Base-by-base conservation (phyloP, 208 protist species). In the Crithidia fasciculata region DNA sequence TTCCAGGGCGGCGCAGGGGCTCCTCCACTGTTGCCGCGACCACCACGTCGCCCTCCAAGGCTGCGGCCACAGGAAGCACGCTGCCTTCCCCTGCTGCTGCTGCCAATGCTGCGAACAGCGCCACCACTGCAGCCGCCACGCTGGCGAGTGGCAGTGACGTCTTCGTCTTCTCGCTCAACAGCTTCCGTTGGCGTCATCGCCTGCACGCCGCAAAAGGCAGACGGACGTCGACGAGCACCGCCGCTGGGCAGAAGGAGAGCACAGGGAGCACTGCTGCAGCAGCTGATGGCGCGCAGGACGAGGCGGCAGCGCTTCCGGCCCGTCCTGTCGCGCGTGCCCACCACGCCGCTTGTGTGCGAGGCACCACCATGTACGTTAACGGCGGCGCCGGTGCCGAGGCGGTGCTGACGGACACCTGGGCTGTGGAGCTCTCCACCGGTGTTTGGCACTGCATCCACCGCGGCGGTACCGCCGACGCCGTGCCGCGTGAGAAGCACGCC, bases 341-440 rank as follows among this genome's bases (percentile, higher is more conserved):
- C 71, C 90, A 95, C 78, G 90, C 90, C 4, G 88, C 88, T 13
- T 88, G 82, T 56, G 66, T 88, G 43, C 65, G 80, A 13, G 88
- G 76, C 15, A 68, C 81, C 49, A 76, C 70, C 12, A 86, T 95
- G 81, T 93, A 82, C 61, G 86, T 95, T 43, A 85, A 92, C 76
- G 90, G 90, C 61, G 90, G 90, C 52, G 36, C 74, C 41, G 81
- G 80, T 37, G 71, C 72, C 36, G 67, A 64, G 2, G 76, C 62
- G 6, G 44, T 69, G 45, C 68, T 95, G 55, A 85, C 54, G 41
- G 88, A 95, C 68, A 95, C 90, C n/a, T 95, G 90, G 90, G 39
- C 72, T 8, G 19, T 95, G 13, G 68, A 90, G 55, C 76, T 95
- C 12, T 79, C 43, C 43, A 84, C 82, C 4, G 82, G 81, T 15